Conservation (phyloP, 768 basidiomycete species). For the Termitomyces sp. region DNA sequence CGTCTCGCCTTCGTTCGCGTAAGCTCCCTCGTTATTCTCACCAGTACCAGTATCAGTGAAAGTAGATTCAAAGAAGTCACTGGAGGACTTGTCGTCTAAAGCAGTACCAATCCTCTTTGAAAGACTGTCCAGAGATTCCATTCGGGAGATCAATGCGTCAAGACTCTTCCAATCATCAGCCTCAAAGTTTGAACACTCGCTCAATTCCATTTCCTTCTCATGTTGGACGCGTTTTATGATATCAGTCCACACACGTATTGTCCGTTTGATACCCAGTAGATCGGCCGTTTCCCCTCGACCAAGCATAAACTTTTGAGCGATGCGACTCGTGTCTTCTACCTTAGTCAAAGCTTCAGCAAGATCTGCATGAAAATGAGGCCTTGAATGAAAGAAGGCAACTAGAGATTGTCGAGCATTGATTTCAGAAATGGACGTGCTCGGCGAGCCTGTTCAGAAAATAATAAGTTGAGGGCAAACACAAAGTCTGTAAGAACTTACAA, state of each 20-base stretch:
- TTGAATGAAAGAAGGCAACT: conserved; percentile 60
- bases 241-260: conserved; percentile 53
- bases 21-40: neutral
- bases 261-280: conserved; percentile 55
- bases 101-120: conserved; percentile 43
- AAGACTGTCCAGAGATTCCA: conserved; percentile 48
- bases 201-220: conserved; percentile 50
- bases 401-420: conserved; percentile 73
- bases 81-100: conserved; percentile 15
- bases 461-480: conserved; percentile 6
- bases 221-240: conserved; percentile 46
- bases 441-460: conserved; percentile 53
- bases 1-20: neutral
- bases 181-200: conserved; percentile 23
- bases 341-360: conserved; percentile 47
- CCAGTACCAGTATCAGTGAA: neutral
- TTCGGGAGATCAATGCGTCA: conserved; percentile 44
- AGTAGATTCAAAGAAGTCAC: neutral
- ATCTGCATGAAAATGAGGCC: conserved; percentile 62
- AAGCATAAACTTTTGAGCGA: conserved; percentile 71
- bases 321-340: conserved; percentile 66
- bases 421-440: conserved; percentile 68
- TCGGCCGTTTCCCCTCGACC: conserved; percentile 64
- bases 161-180: conserved; percentile 49
- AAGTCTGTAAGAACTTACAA: conserved; percentile 49